Conservation (phyloP, 495 filamentous ascomycete species). For the Neurospora sp. region DNA sequence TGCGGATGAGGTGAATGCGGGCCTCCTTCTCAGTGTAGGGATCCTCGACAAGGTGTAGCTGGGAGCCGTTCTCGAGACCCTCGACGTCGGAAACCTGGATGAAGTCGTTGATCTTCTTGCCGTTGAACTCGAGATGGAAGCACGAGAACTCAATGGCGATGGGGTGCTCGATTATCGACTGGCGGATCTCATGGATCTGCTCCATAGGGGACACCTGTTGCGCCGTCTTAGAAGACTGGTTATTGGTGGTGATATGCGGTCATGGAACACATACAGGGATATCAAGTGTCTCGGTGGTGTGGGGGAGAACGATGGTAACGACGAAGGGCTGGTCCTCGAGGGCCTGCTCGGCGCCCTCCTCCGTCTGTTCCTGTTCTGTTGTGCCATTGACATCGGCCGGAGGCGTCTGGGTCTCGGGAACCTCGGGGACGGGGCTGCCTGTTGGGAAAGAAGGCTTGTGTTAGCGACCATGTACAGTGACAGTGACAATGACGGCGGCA, state of each 20-base stretch:
- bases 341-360: conserved; percentile 17
- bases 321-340: conserved; percentile 34
- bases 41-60: conserved; percentile 79
- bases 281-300: conserved; percentile 67
- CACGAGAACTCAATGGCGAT: conserved; percentile 93
- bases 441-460: not conserved
- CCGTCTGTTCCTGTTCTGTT: conserved; percentile 3
- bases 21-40: conserved; percentile 99
- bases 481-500: not conserved
- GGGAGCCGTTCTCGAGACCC: conserved; percentile 62
- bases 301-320: conserved; percentile 71
- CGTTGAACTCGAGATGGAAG: conserved; percentile 90
- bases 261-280: conserved; percentile 54
- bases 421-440: conserved; percentile 14
- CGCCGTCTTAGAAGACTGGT: conserved; percentile 12
- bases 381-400: conserved; percentile 6
- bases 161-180: conserved; percentile 92
- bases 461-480: not conserved
- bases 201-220: conserved; percentile 82
- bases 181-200: conserved; percentile 93
- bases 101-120: conserved; percentile 85
- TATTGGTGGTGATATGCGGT: not conserved
- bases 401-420: conserved; percentile 7
- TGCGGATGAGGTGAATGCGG: conserved; percentile 81
- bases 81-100: conserved; percentile 84